These are phyloP conservation scores for Nicotiana rustica DNA, from an alignment of 305 asterid genomes.

Conservation along the genomic window DNA sequence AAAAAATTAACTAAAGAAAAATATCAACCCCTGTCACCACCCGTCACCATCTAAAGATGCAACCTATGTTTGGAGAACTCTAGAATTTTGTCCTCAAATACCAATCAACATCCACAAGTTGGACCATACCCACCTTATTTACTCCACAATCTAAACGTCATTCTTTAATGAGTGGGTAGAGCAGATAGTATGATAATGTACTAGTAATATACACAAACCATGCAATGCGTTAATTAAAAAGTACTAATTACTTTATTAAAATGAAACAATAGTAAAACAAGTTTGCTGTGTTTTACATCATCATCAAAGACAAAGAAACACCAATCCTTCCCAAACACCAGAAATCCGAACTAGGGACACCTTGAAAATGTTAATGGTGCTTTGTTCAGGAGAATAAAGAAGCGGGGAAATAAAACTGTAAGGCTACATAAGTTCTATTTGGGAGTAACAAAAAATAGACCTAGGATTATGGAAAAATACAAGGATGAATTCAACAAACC, in stretches of 20 bases:
- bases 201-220: neutral
- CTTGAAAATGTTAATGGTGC: neutral
- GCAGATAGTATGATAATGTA: neutral
- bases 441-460: slow-evolving; percentile 23
- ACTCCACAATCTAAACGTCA: neutral
- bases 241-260: neutral
- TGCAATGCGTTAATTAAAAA: neutral
- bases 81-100: neutral
- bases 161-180: neutral
- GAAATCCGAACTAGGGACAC: neutral
- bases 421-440: neutral
- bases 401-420: neutral
- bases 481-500: slow-evolving; percentile 40
- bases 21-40: neutral
- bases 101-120: slow-evolving; percentile 18
- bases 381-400: neutral
- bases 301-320: neutral
- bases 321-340: neutral
- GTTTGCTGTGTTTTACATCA: neutral
- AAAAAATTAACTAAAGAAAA: neutral
- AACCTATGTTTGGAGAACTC: slow-evolving; percentile 25
- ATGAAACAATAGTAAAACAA: neutral
- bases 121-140: slow-evolving; percentile 13
- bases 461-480: slow-evolving; percentile 43
- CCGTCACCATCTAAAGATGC: neutral